Evolutionary conservation across 768 basidiomycete genomes (phyloP).

Genomic region (Tricholoma hemisulphureum): DNA sequence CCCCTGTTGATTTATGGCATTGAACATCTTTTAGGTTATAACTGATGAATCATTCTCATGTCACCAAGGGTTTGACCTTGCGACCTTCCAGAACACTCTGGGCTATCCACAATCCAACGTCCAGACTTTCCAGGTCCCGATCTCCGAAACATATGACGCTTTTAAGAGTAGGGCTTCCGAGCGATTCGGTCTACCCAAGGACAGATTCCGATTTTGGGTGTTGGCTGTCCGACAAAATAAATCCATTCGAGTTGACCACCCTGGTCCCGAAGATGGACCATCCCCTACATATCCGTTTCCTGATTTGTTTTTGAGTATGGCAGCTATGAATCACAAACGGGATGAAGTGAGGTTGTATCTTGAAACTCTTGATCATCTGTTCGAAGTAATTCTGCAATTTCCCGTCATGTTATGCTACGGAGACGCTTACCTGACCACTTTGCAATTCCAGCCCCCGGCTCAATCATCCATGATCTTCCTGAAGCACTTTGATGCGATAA

Average conservation of each 20-base stretch:
- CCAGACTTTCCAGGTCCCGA: constrained; percentile 92
- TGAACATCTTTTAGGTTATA: constrained; percentile 72
- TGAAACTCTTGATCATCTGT: no score
- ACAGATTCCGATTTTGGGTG: constrained; percentile 92
- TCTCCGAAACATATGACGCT: constrained; percentile 85
- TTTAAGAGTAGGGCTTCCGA: constrained; percentile 92
- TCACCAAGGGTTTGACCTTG: constrained; percentile 97
- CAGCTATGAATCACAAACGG: no score
- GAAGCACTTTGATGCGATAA: constrained; percentile 95
- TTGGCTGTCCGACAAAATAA: constrained; percentile 98
- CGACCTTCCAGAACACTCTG: constrained; percentile 95
- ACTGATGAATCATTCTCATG: constrained; percentile 90
- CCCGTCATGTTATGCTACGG: no score
- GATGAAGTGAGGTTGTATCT: no score
- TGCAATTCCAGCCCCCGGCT: constrained; percentile 66
- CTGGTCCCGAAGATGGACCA: constrained; percentile 68
- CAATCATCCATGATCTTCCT: constrained; percentile 97
- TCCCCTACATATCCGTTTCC: no score
- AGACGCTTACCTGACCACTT: no score
- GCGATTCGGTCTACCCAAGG: constrained; percentile 83
- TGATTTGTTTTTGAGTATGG: no score
- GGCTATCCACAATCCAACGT: constrained; percentile 94
- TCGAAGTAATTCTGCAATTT: no score
- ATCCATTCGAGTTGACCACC: constrained; percentile 95
- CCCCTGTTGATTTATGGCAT: no score